Conservation (phyloP, 495 filamentous ascomycete species). For the Zalerion maritima region DNA sequence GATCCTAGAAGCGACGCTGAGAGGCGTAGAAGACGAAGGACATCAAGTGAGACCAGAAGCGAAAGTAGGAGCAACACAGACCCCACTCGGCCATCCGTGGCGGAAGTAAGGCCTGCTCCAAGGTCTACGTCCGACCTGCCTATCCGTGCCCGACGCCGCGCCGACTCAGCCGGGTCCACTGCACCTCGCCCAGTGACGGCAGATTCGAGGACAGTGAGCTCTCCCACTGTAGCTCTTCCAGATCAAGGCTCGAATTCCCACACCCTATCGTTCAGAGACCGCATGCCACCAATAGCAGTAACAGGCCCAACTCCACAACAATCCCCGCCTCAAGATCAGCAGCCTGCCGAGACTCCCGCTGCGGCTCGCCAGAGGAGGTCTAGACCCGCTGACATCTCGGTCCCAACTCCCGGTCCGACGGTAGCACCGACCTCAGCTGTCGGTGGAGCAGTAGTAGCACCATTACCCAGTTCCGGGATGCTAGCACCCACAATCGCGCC, state of each 20-base stretch:
- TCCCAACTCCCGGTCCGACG: conserved; percentile 8
- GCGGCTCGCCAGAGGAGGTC: too few relatives aligned
- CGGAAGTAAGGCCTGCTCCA: conserved; percentile 27
- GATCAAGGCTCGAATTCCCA: too few relatives aligned
- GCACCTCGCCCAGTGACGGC: conserved; percentile 1
- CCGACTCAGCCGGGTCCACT: conserved; percentile 7
- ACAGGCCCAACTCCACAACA: conserved; percentile 11
- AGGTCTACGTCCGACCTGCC: conserved; percentile 47
- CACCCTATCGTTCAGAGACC: too few relatives aligned
- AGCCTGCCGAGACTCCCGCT: conserved; percentile 4
- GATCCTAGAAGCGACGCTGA: conserved; percentile 25
- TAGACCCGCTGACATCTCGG: conserved; percentile 1
- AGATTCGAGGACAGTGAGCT: too few relatives aligned
- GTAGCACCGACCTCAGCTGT: conserved; percentile 7
- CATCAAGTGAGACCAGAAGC: conserved; percentile 12
- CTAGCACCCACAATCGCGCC: too few relatives aligned
- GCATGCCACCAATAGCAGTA: conserved; percentile 10
- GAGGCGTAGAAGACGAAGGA: conserved; percentile 24
- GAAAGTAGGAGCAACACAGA: conserved; percentile 28
- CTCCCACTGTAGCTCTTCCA: too few relatives aligned
- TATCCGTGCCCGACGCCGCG: conserved; percentile 23
- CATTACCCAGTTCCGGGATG: too few relatives aligned
- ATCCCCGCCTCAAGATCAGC: too few relatives aligned
- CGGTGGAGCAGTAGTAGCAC: conserved; percentile 11
- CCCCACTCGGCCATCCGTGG: conserved; percentile 21